Base-by-base conservation (phyloP, 2,329 filamentous ascomycete species). In the Cytospora schulzeri region DNA sequence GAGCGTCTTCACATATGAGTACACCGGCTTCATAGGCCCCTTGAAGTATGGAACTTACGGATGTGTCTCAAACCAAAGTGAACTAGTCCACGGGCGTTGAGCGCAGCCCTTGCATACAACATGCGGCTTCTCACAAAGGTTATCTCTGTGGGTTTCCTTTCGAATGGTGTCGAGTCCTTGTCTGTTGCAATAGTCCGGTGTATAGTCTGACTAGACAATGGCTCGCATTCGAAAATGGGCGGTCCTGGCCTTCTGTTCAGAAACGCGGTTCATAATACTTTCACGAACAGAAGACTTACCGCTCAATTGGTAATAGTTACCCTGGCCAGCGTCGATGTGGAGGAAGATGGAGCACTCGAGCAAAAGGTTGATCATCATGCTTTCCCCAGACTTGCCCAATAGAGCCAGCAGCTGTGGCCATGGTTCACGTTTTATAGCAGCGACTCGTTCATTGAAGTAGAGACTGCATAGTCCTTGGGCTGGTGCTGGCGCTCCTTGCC, bases 41-140 rank as follows among this genome's bases (percentile, higher is more conserved):
- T 9, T 4, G 17, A 17, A 38, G 22, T 17, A 33, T 14, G n/a
- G 1, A 31, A 79, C 89, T 73, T 82, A 96, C 91, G 93, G 63
- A 92, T 92, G 74, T 91, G 91, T 68, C 88, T 87, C 61, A 96
- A 82, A 1, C 95, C 94, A 73, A 91, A 89, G 22, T 86, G 83
- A 9, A 95, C 83, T 11, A 81, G 76, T 3, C 90, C 89, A 69
- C 85, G 85, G 3, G 86, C 81, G 71, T 90, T 94, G 33, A 93
- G 79, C 1, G 85, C 83, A 24, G 92, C 86, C 70, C 87, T 88
- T 26, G 91, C 90, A 76, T 97, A 98, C 57, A 98, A 82, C 81
- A 97, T 96, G 24, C 92, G 87, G 72, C 86, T 92, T 66, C 93
- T 88, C 55, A 93, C 86, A 71, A 99, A 90, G 1, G 81, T 78